These are phyloP conservation scores for Boletus sensibilis DNA, from an alignment of 768 basidiomycete species.

Conservation along the genomic window DNA sequence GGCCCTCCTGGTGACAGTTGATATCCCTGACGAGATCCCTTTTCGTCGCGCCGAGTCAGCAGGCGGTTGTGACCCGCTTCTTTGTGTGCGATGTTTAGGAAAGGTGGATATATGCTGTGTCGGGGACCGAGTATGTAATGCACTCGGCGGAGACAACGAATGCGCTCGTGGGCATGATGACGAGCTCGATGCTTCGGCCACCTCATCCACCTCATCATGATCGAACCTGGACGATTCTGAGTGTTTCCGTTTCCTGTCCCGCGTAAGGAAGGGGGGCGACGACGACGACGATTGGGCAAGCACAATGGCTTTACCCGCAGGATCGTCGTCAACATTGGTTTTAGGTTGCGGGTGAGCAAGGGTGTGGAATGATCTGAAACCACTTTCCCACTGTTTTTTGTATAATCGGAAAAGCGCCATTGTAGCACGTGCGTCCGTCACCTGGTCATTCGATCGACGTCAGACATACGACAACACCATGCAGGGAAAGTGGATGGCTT, in stretches of 20 bases:
- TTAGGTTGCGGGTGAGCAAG: not conserved
- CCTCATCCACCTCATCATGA: not conserved
- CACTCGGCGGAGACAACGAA: not conserved
- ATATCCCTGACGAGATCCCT: slow-evolving; percentile 63
- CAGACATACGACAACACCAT: not conserved
- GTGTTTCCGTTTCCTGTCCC: slow-evolving; percentile 19
- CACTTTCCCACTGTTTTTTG: slow-evolving; percentile 79
- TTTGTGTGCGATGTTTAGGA: not conserved
- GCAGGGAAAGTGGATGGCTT: slow-evolving; percentile 23
- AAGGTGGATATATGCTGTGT: not conserved
- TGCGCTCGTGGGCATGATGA: not conserved
- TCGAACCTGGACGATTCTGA: not conserved
- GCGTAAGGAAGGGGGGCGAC: not conserved
- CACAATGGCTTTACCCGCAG: not conserved
- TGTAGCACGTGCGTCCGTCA: slow-evolving; percentile 89
- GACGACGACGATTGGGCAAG: not conserved
- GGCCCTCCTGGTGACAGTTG: slow-evolving; percentile 44
- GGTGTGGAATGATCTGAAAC: slow-evolving; percentile 17
- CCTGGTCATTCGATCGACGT: slow-evolving; percentile 42
- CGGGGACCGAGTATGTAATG: not conserved
- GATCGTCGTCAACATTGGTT: not conserved
- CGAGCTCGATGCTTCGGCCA: not conserved
- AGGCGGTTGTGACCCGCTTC: not conserved
- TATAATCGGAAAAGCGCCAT: slow-evolving; percentile 91
- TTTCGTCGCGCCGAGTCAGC: slow-evolving; percentile 33